A percentile compares a stretch with the other conserved stretches of the same genome.
Conservation (phyloP, 2,329 filamentous ascomycete species). For the Colletotrichum siamense region DNA sequence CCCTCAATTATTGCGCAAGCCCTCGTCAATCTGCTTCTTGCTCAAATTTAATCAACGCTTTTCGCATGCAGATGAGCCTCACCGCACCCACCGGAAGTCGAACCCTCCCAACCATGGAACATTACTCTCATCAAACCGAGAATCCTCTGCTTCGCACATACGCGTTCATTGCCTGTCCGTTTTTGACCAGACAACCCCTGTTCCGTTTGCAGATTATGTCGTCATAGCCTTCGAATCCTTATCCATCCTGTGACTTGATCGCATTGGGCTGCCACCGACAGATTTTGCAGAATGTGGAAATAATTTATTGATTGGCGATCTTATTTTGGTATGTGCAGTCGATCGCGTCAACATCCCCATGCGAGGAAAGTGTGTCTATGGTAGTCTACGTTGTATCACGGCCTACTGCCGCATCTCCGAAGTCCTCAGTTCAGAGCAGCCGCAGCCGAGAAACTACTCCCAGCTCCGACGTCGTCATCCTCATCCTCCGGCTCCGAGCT, state of each 20-base stretch:
- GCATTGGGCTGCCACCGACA: not conserved
- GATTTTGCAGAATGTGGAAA: not conserved
- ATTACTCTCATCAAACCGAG: not conserved
- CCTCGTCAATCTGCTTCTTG: not conserved
- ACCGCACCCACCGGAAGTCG: not conserved
- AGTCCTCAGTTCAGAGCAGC: not conserved
- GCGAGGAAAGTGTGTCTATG: not conserved
- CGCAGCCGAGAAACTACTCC: slow-evolving; percentile 2
- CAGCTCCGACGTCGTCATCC: slow-evolving; percentile 3
- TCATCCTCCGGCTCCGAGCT: slow-evolving; percentile 17
- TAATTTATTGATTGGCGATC: not conserved
- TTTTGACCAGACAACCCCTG: not conserved
- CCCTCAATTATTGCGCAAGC: not conserved
- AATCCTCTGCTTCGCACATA: not conserved
- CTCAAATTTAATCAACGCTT: not conserved
- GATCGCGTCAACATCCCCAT: not conserved
- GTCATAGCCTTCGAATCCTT: not conserved
- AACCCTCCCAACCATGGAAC: not conserved
- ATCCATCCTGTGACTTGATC: not conserved
- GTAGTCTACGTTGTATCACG: not conserved
- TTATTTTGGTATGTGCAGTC: not conserved
- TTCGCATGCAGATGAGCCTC: not conserved
- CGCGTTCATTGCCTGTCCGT: not conserved
- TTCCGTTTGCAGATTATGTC: not conserved
- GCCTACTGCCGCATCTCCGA: not conserved